Conservation (phyloP, 768 basidiomycete species). For the Glaciozyma martinii region DNA sequence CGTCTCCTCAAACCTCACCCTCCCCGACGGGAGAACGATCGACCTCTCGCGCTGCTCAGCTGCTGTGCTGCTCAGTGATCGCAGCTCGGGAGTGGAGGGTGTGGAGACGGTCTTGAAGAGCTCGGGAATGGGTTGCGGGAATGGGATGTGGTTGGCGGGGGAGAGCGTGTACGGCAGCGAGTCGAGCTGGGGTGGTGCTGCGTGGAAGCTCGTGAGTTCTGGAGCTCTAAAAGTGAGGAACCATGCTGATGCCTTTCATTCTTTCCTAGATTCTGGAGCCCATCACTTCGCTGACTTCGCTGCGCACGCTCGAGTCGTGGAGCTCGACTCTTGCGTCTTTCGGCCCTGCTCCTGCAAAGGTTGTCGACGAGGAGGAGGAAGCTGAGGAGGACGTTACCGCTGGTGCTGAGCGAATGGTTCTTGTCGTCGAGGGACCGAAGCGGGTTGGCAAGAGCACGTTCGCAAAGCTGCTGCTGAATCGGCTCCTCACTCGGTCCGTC, state of each 20-base stretch:
- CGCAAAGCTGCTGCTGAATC: constrained; percentile 62
- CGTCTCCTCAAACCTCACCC: neutral
- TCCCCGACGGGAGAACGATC: constrained; percentile 4
- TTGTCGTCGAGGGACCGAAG: constrained; percentile 73
- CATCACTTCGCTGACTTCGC: constrained; percentile 24
- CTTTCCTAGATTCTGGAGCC: constrained; percentile 6
- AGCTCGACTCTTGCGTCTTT: constrained; percentile 30
- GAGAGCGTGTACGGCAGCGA: neutral
- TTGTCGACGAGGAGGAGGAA: neutral
- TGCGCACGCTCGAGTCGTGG: constrained; percentile 37
- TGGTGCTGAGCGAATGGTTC: constrained; percentile 41
- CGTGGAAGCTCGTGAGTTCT: constrained; percentile 24
- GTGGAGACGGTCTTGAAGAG: constrained; percentile 13
- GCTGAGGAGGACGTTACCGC: constrained; percentile 1
- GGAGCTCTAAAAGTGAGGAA: too few species aligned
- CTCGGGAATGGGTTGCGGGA: constrained; percentile 21
- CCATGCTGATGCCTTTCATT: too few species aligned
- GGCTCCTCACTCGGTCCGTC: constrained; percentile 52
- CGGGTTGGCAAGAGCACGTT: constrained; percentile 87
- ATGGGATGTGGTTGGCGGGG: constrained; percentile 24
- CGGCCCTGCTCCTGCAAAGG: neutral
- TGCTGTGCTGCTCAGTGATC: constrained; percentile 11
- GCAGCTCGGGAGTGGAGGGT: constrained; percentile 18
- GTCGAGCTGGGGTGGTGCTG: constrained; percentile 30
- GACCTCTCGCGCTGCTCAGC: constrained; percentile 20